phyloP scores from a whole-genome alignment of 176 grass and related monocot genomes.

The Pontederia crassipes region DNA sequence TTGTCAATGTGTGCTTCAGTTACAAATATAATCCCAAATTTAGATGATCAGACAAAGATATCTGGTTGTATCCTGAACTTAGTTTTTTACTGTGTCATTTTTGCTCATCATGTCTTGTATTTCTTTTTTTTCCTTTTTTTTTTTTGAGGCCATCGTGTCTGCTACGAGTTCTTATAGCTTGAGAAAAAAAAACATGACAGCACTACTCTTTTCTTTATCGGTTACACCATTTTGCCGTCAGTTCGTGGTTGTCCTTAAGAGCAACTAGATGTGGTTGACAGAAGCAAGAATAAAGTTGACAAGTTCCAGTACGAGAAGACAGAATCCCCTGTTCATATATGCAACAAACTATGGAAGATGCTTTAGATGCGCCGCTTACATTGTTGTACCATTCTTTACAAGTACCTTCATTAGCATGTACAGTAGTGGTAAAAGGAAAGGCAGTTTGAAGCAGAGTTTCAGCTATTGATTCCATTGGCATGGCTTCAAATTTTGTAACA shows the following conservation, averaged over 20 bases:
- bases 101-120: neutral
- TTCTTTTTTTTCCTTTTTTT: no score
- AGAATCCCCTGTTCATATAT: constrained; percentile 25
- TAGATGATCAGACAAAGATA: constrained; percentile 49
- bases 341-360: constrained; percentile 58
- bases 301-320: constrained; percentile 46
- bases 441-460: no score
- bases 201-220: neutral
- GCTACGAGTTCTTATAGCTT: no score
- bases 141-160: neutral
- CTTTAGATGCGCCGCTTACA: constrained; percentile 1
- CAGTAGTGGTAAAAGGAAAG: neutral
- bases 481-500: no score
- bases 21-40: constrained; percentile 53
- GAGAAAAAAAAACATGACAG: no score
- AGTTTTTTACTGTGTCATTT: neutral
- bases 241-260: constrained; percentile 27
- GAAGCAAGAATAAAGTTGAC: constrained; percentile 39
- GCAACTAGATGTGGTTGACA: constrained; percentile 48
- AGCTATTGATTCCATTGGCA: no score
- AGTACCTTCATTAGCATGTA: neutral
- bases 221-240: constrained; percentile 3
- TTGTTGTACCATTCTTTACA: neutral
- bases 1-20: constrained; percentile 62
- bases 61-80: constrained; percentile 75